A percentile compares a stretch with the other conserved stretches of the same genome.
phyloP scores from a whole-genome alignment of 2,329 filamentous ascomycete genomes.

The Clarireedia monteithiana region DNA sequence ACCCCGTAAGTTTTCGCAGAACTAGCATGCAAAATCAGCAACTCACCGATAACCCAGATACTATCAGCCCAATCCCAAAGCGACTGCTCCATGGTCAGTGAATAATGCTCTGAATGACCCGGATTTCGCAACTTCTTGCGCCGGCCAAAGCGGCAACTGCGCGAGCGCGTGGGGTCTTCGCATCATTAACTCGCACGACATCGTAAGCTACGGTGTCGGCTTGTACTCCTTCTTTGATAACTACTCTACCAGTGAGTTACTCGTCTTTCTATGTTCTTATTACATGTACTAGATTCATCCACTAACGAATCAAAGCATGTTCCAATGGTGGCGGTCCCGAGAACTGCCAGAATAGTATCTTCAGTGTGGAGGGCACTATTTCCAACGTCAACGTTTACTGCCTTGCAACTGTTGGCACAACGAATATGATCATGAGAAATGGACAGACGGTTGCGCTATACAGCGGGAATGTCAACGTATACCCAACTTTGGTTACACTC shows the following conservation, averaged over 20 bases:
- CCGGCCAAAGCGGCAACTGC: conserved; percentile 34
- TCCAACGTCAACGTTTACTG: conserved; percentile 17
- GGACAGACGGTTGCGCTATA: conserved; percentile 11
- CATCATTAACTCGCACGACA: conserved; percentile 42
- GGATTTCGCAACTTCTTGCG: conserved; percentile 38
- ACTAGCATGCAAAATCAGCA: too few relatives aligned
- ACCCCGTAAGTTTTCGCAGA: conserved; percentile 29
- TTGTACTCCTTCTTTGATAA: conserved; percentile 54
- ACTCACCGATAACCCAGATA: conserved; percentile 34
- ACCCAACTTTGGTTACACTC: conserved; percentile 7
- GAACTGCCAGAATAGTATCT: conserved; percentile 19
- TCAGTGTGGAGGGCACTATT: conserved; percentile 15
- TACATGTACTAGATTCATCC: not conserved
- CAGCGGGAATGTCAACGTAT: conserved; percentile 14
- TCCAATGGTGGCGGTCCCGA: conserved; percentile 8
- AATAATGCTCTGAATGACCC: conserved; percentile 38
- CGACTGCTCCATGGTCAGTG: conserved; percentile 52
- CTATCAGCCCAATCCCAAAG: conserved; percentile 57
- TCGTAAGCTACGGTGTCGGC: conserved; percentile 45
- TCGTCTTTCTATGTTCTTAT: not conserved
- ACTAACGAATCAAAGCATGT: conserved; percentile 12
- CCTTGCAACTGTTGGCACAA: conserved; percentile 17
- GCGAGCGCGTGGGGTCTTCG: conserved; percentile 59
- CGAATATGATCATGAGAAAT: conserved; percentile 18
- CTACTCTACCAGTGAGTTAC: conserved; percentile 33